phyloP scores from a whole-genome alignment of 129 eudicot genomes.

The Deinandra increscens region DNA sequence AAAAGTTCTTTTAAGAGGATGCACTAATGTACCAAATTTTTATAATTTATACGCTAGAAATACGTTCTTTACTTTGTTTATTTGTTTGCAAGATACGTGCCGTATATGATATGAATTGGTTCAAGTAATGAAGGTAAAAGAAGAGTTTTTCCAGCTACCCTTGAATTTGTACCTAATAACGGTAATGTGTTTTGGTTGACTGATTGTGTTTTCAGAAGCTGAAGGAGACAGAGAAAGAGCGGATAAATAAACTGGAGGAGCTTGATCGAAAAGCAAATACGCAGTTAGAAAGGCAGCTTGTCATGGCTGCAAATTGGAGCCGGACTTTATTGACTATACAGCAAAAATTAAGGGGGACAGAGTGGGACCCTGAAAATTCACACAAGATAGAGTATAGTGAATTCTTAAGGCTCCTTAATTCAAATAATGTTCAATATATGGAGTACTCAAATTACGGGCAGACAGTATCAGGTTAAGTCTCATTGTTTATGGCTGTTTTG shows the following conservation, averaged over 20 bases:
- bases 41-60: not conserved
- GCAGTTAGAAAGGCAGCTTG: constrained; percentile 90
- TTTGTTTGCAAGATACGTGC: not conserved
- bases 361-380: constrained; percentile 90
- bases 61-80: not conserved
- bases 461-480: constrained; percentile 69
- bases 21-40: not conserved
- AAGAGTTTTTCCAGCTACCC: not conserved
- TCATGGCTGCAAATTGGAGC: constrained; percentile 97
- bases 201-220: constrained; percentile 56
- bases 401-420: constrained; percentile 67
- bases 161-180: constrained; percentile 5
- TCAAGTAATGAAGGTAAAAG: not conserved
- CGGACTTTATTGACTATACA: constrained; percentile 63
- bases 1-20: not conserved
- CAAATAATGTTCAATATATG: constrained; percentile 81
- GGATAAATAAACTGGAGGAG: constrained; percentile 68
- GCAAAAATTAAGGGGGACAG: constrained; percentile 84
- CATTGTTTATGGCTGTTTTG: not conserved
- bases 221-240: constrained; percentile 69
- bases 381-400: constrained; percentile 78
- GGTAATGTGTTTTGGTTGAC: constrained; percentile 2
- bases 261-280: constrained; percentile 74
- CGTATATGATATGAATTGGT: not conserved
- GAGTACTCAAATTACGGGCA: constrained; percentile 95